Base-by-base conservation (phyloP, 192 early-diverging fungal species). In the Backusella sp. region DNA sequence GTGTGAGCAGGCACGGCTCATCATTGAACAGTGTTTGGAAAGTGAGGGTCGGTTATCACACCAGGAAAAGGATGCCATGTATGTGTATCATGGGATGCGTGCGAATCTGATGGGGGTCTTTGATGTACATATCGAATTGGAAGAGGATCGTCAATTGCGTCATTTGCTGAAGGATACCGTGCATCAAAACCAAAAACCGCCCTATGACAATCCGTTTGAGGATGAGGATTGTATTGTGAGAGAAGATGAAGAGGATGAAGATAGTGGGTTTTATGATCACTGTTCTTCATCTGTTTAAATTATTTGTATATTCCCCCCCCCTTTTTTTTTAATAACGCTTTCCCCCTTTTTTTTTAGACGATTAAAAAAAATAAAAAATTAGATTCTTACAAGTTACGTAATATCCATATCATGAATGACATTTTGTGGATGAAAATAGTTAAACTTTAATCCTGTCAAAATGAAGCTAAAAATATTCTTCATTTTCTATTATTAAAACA, bases 21-120 rank as follows among this genome's bases (percentile, higher is more conserved):
- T 74, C 3, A 36, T 84, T 6, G 44, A 74, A 66, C 72, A 80
- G 8, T 79, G 81, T 65, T 36, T 84, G 62, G 74, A 80, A 37
- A 84, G 78, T 59, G 83, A 84, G 34, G 17, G 39, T 17, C 82
- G 80, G 28, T 66, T 84, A 14, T 73, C 75, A 62, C 62, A 73
- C 30, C 42, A 73, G 14, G 83, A 84, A 49, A 70, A 79, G 37
- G 75, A 77, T 32, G 77, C 81, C 21, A 84, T 84, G 83, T 83
- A 84, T 70, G 21, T 79, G 30, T 84, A 77, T 70, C 83, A 84
- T 75, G 66, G 73, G 7, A 56, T 84, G 68, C 73, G 82, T 42
- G 78, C 73, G 21, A 77, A 77, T 21, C 65, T 84, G 35, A 75
- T 72, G 68, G 76, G 73, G 37, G 6, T 42, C 28, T 70, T 73